Percentiles rank a stretch among this genome's conserved stretches.
phyloP scores from a whole-genome alignment of 2,329 filamentous ascomycete species.

The Pseudodiploospora longispora region DNA sequence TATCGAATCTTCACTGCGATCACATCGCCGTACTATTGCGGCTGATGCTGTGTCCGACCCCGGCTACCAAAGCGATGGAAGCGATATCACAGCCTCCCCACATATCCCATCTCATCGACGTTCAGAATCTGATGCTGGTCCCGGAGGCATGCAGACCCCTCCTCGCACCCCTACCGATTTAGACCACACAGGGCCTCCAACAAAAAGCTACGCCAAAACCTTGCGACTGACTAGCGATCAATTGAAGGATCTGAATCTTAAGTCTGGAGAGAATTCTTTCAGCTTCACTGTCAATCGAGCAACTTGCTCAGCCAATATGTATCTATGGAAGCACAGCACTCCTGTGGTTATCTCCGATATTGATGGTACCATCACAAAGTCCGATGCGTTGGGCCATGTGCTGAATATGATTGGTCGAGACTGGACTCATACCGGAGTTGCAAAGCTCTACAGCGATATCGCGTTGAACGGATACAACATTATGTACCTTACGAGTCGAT shows the following conservation, averaged over 20 bases:
- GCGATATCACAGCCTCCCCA: conserved; percentile 45
- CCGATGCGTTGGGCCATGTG: conserved; percentile 87
- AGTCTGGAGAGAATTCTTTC: conserved; percentile 83
- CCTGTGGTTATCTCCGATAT: conserved; percentile 98
- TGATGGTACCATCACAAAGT: conserved; percentile 97
- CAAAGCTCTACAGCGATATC: conserved; percentile 95
- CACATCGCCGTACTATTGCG: conserved; percentile 42
- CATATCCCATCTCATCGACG: conserved; percentile 46
- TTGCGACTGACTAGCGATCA: conserved; percentile 91
- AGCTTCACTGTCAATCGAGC: conserved; percentile 94
- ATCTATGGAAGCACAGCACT: conserved; percentile 82
- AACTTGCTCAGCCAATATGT: conserved; percentile 88
- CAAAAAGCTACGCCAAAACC: conserved; percentile 92
- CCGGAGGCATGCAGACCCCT: conserved; percentile 50
- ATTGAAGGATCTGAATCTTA: conserved; percentile 74
- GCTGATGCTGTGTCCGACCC: conserved; percentile 87
- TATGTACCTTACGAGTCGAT: conserved; percentile 92
- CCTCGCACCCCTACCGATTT: conserved; percentile 63
- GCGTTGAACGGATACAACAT: conserved; percentile 95
- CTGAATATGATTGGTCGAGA: conserved; percentile 94
- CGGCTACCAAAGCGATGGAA: conserved; percentile 89
- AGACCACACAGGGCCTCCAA: conserved; percentile 57
- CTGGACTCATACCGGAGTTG: conserved; percentile 95
- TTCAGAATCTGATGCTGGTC: conserved; percentile 58
- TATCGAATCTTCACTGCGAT: conserved; percentile 41